These are phyloP conservation scores for Lepraria neglecta DNA, from an alignment of 495 filamentous ascomycete species.

Conservation along the genomic window DNA sequence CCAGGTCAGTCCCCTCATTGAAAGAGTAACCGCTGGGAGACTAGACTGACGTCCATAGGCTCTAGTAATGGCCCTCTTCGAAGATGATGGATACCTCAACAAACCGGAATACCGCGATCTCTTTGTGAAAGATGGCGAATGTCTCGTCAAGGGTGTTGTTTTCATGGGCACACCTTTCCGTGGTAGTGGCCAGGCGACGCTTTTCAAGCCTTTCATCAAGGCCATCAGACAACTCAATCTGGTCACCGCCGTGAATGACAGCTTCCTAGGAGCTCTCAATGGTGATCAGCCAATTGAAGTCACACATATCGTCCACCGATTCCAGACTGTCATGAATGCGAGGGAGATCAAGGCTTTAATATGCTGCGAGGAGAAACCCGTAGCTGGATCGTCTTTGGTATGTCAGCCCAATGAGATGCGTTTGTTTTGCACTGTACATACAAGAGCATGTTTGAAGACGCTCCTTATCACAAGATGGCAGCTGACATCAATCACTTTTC, in stretches of 20 bases:
- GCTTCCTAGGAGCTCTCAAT: conserved; percentile 4
- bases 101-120: conserved; percentile 9
- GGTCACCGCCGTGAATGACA: conserved; percentile 5
- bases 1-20: conserved; percentile 1
- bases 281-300: conserved; percentile 1
- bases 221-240: conserved; percentile 2
- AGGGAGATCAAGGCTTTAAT: background rate
- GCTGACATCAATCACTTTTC: background rate
- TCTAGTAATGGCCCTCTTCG: conserved; percentile 17
- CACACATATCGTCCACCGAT: conserved; percentile 3
- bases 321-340: conserved; percentile 10
- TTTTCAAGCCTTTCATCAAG: conserved; percentile 8
- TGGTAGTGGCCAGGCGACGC: conserved; percentile 14
- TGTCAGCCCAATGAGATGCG: too few relatives aligned
- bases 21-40: background rate
- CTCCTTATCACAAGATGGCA: background rate
- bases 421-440: too few relatives aligned
- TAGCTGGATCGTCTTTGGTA: too few relatives aligned
- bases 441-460: too few relatives aligned
- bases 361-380: too few relatives aligned
- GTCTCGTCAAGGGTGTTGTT: conserved; percentile 11
- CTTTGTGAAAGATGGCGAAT: conserved; percentile 6
- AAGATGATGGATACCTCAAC: conserved; percentile 3
- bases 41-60: conserved; percentile 5
- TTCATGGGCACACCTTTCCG: conserved; percentile 13